These are phyloP conservation scores for Penicillium sp. DNA, from an alignment of 2,329 filamentous ascomycete species.

Conservation along the genomic window DNA sequence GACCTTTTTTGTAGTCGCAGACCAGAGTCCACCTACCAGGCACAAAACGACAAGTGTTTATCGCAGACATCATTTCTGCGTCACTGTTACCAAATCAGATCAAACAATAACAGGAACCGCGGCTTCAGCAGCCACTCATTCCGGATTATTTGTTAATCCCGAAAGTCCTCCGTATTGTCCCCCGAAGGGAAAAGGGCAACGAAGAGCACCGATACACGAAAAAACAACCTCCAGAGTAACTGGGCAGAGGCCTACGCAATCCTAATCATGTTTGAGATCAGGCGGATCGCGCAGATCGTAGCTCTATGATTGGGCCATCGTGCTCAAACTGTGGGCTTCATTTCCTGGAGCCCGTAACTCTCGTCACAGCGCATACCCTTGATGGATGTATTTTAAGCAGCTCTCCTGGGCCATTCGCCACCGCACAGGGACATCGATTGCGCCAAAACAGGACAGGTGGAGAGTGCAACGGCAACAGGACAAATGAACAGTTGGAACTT, in stretches of 20 bases:
- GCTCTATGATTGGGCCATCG: conserved; percentile 20
- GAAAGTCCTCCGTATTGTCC: not conserved
- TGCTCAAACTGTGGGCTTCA: not conserved
- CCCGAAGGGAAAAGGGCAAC: not conserved
- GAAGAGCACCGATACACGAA: conserved; percentile 2
- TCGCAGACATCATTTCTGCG: not conserved
- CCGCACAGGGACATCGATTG: conserved; percentile 24
- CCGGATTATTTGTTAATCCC: not conserved
- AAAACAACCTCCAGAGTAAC: not conserved
- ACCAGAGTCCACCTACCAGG: not conserved
- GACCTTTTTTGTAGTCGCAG: not conserved
- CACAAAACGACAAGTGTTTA: not conserved
- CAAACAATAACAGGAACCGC: too few relatives aligned
- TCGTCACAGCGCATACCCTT: not conserved
- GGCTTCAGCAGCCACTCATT: not conserved
- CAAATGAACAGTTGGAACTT: conserved; percentile 17
- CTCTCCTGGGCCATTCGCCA: conserved; percentile 12
- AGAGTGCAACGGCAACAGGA: conserved; percentile 12
- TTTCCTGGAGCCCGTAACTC: not conserved
- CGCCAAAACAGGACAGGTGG: conserved; percentile 18
- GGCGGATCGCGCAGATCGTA: conserved; percentile 26
- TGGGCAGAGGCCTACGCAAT: conserved; percentile 13
- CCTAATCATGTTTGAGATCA: conserved; percentile 26
- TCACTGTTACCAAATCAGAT: not conserved
- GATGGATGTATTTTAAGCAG: not conserved